phyloP scores from a whole-genome alignment of 83 land plant genomes.

The Picea mariana region DNA sequence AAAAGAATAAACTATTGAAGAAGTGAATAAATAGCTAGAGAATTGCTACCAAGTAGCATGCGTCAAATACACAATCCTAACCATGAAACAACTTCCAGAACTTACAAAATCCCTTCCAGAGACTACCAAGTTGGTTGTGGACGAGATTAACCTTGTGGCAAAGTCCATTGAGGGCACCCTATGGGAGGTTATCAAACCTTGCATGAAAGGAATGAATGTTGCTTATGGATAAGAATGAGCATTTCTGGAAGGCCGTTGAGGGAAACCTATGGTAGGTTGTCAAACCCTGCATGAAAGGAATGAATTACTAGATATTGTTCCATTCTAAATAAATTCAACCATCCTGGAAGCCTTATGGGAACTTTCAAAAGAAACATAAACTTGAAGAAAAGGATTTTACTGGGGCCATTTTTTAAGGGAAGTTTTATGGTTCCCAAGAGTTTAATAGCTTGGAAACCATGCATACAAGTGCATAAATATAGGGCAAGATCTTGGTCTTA shows the following conservation, averaged over 20 bases:
- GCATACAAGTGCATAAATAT: constrained; percentile 91
- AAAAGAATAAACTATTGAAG: constrained; percentile 83
- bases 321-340: constrained; percentile 91
- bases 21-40: constrained; percentile 74
- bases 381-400: constrained; percentile 81
- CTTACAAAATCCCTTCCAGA: constrained; percentile 72
- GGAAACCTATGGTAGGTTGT: constrained; percentile 85
- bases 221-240: constrained; percentile 43
- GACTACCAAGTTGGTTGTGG: constrained; percentile 66
- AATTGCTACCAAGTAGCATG: constrained; percentile 80
- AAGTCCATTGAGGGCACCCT: too few species aligned
- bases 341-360: constrained; percentile 84
- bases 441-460: constrained; percentile 84
- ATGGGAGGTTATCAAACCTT: too few species aligned
- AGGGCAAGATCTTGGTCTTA: constrained; percentile 69
- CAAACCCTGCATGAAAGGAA: constrained; percentile 87
- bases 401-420: constrained; percentile 94
- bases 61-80: constrained; percentile 78
- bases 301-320: constrained; percentile 95
- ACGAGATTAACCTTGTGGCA: constrained; percentile 81
- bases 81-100: constrained; percentile 83
- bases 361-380: constrained; percentile 87
- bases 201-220: constrained; percentile 19
- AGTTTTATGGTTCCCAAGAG: constrained; percentile 79
- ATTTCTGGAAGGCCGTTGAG: constrained; percentile 69